Conservation (phyloP, 1,139 yeast species). For the Arxiozyma telluris region DNA sequence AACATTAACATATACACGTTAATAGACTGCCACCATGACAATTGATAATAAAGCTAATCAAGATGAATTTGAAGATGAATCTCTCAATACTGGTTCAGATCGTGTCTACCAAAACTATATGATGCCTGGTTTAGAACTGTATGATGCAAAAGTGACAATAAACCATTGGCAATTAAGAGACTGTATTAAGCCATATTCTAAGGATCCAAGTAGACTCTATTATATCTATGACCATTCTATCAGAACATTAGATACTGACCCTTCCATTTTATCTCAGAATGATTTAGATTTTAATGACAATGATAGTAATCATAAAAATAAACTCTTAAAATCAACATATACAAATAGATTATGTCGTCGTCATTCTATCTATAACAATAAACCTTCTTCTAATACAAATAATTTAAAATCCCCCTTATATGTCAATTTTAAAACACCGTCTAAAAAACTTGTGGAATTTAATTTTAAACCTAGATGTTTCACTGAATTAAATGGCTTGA, state of each 20-base stretch:
- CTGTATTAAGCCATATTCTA: conserved; percentile 45
- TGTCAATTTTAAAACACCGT: conserved; percentile 14
- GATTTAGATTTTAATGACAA: conserved; percentile 8
- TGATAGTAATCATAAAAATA: not conserved
- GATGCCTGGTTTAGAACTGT: conserved; percentile 28
- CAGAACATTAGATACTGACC: conserved; percentile 36
- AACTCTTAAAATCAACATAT: conserved; percentile 1
- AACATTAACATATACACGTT: no score
- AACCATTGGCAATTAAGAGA: conserved; percentile 90
- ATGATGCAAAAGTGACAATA: conserved; percentile 28
- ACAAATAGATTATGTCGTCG: conserved; percentile 2
- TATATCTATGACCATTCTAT: conserved; percentile 44
- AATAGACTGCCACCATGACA: conserved; percentile 11
- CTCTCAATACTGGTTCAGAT: conserved; percentile 23
- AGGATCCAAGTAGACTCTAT: conserved; percentile 35
- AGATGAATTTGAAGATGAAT: conserved; percentile 20
- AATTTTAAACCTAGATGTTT: conserved; percentile 63
- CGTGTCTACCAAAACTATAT: conserved; percentile 28
- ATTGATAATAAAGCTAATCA: conserved; percentile 11
- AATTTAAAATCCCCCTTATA: not conserved
- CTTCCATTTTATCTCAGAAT: not conserved
- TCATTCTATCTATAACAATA: conserved; percentile 1
- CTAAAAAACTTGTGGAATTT: conserved; percentile 38
- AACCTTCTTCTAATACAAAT: not conserved
- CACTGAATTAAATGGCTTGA: conserved; percentile 46